Evolutionary conservation across 2,329 filamentous ascomycete genomes (phyloP).

Genomic region (Pseudogymnoascus sp.): DNA sequence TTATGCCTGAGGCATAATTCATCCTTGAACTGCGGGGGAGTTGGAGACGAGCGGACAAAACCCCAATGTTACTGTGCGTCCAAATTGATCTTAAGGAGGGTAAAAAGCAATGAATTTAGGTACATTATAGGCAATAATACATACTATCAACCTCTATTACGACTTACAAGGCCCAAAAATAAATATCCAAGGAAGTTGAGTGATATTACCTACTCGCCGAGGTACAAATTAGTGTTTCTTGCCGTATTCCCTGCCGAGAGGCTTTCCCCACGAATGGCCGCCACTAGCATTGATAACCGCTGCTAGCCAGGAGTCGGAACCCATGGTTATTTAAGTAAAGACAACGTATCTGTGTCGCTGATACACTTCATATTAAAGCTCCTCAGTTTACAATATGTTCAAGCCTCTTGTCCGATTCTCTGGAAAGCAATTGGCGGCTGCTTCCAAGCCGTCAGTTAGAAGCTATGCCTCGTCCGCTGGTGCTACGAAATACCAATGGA

Average conservation of each 20-base stretch:
- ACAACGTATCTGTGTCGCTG: neutral
- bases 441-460: constrained; percentile 14
- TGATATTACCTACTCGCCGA: neutral
- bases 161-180: too few relatives aligned
- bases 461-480: constrained; percentile 24
- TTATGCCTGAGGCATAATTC: neutral
- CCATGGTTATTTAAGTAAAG: neutral
- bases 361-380: neutral
- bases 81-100: neutral
- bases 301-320: neutral
- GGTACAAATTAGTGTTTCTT: constrained; percentile 1
- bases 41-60: constrained; percentile 4
- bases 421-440: constrained; percentile 20
- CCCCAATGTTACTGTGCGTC: neutral
- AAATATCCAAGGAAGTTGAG: neutral
- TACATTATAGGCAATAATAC: neutral
- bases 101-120: neutral
- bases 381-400: constrained; percentile 21
- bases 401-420: constrained; percentile 21
- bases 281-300: neutral
- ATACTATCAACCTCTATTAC: neutral
- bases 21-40: neutral
- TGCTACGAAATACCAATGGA: constrained; percentile 65
- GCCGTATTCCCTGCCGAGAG: neutral
- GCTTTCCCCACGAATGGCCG: neutral